Evolutionary conservation across 306 rosid genomes (phyloP), one percentile per base, ranked within the genome.

Genomic region (Lathyrus oleraceus): DNA sequence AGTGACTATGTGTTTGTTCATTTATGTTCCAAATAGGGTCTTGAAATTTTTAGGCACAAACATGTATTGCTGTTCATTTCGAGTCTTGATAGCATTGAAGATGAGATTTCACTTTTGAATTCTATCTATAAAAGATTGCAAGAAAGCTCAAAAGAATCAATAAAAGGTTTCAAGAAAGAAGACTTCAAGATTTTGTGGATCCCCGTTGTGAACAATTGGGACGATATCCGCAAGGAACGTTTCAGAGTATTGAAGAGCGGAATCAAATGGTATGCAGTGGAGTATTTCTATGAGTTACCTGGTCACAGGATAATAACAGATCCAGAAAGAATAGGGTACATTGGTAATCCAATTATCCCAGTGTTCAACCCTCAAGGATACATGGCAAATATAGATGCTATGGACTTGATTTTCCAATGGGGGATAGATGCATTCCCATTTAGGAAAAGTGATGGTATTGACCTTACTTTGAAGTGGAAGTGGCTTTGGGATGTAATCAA

Each of bases 351-450:
- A 5, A 78, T 78, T 5, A 45, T 69, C 38, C 75, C 78, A 4
- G 54, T 78, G 71, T 67, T 72, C 54, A 53, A 19, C 17, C 52
- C 78, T n/a, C 32, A n/a, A 30, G 82, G 78, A 19, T 5, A 0
- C 5, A 10, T 10, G 5, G 1, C 32, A 2, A 78, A 78, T 20
- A 20, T 5, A 1, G 25, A 78, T 27, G 78, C 82, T 6, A 54
- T 67, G 52, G 75, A 73, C 0, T 64, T 73, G 15, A 73, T 78
- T 48, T 78, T 78, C 51, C 75, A 78, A 67, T 78, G 82, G 82
- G 82, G 78, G 0, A 73, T 78, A 10, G 71, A 73, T 0, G 78
- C 78, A 1, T 78, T 78, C 39, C 82, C 82, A 32, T 78, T 78
- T n/a, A 67, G 78, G 38, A 23, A 60, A 68, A 30, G 1, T 10